Evolutionary conservation across 2,329 filamentous ascomycete species (phyloP).

Genomic region (Aspergillus jensenii): DNA sequence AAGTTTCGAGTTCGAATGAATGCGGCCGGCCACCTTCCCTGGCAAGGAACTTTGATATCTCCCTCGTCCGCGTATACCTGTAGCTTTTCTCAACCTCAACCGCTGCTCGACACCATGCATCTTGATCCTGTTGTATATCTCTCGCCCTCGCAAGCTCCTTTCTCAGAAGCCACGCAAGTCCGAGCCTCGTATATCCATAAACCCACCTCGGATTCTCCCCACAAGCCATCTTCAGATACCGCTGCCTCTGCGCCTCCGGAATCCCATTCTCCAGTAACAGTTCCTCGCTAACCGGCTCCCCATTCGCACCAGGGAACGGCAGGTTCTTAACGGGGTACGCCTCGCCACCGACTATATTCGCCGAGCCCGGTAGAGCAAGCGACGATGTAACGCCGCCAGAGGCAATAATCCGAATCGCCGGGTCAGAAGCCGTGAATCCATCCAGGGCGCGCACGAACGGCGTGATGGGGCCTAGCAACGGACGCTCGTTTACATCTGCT

Average conservation of each 20-base stretch:
- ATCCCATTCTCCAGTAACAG: slow-evolving; percentile 65
- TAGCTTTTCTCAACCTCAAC: not conserved
- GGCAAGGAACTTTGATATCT: not conserved
- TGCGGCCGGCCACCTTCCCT: slow-evolving; percentile 25
- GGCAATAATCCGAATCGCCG: slow-evolving; percentile 68
- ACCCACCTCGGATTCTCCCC: slow-evolving; percentile 66
- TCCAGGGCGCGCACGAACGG: slow-evolving; percentile 69
- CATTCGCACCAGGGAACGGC: slow-evolving; percentile 47
- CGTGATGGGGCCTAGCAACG: slow-evolving; percentile 54
- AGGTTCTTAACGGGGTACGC: slow-evolving; percentile 69
- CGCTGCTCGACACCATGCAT: not conserved
- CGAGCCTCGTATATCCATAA: slow-evolving; percentile 63
- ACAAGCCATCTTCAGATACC: slow-evolving; percentile 77
- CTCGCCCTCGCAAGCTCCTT: not conserved
- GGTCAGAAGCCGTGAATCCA: slow-evolving; percentile 62
- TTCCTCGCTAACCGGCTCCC: slow-evolving; percentile 61
- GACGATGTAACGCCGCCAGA: slow-evolving; percentile 71
- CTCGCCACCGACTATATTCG: slow-evolving; percentile 73
- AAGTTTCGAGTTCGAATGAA: slow-evolving; percentile 61
- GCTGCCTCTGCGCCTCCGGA: slow-evolving; percentile 55
- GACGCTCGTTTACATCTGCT: slow-evolving; percentile 62
- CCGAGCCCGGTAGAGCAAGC: slow-evolving; percentile 65
- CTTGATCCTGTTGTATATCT: not conserved
- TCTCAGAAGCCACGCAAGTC: slow-evolving; percentile 69
- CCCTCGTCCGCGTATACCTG: not conserved